Evolutionary conservation across 1,284 basidiomycete genomes (phyloP), one percentile per base, ranked within the genome.

Genomic region (Puccinia novopanici): DNA sequence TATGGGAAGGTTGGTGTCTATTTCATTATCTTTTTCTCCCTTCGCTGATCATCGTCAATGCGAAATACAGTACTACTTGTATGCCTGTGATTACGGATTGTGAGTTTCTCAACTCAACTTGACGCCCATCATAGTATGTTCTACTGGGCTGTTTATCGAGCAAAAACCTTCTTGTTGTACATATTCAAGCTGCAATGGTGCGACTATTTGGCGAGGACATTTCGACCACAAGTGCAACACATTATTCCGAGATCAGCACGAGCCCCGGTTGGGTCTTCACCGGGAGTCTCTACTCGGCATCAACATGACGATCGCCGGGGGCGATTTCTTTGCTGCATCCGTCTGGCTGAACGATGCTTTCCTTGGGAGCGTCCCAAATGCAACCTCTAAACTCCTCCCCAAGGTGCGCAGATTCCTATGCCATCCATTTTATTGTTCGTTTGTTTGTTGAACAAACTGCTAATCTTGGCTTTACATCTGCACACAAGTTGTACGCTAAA

Each of bases 81-180:
- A 92, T 85, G 92, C 91, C 0, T 93, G 92, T 84, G 92, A 93
- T 84, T 93, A 93, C 85, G 91, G 89, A 68, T 93, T 91, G 92
- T 92, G 82, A 85, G 90, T 88, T 70, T 70, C 10, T 50, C 30
- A 3, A 40, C n/a, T 40, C 19, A 5, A 24, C 12, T 59, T n/a
- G 24, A n/a, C 17, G 79, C 17, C 65, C 27, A 67, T 52, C 61
- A 68, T 65, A 61, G 34, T 34, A 4, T 55, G 17, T 42, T 65
- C n/a, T 37, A 65, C 15, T 67, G 13, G n/a, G 42, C 42, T 48
- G 3, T 48, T 12, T 45, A 8, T 40, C n/a, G 48, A 67, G 4
- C 0, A 45, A 27, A 34, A 34, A 34, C 34, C 4, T 34, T 34
- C 4, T 34, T 34, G 34, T 34, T 34, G 34, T 34, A 34, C 34